Evolutionary conservation across 2,329 filamentous ascomycete genomes (phyloP).

Genomic region (Didymella exigua): DNA sequence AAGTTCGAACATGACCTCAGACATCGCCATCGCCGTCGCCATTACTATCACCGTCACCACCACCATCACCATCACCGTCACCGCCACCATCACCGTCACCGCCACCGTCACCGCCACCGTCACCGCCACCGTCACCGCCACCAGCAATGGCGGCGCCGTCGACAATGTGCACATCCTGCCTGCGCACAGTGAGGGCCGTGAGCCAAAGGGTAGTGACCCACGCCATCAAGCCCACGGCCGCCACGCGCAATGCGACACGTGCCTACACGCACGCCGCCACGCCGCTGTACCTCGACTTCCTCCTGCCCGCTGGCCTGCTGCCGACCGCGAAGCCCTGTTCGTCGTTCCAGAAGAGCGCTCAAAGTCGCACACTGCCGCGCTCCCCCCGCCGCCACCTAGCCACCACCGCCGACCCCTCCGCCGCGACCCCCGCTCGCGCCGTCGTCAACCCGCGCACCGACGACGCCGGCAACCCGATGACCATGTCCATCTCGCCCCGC

Average conservation of each 20-base stretch:
- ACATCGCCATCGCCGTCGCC: constrained; percentile 11
- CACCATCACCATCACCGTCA: constrained; percentile 2
- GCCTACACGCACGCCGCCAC: constrained; percentile 35
- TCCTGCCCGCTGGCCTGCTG: constrained; percentile 29
- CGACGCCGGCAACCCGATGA: constrained; percentile 84
- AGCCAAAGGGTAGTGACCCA: background rate
- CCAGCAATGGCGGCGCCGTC: constrained; percentile 34
- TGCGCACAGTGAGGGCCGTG: constrained; percentile 35
- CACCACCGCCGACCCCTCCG: constrained; percentile 29
- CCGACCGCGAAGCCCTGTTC: background rate
- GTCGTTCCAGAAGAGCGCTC: background rate
- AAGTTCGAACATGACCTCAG: constrained; percentile 23
- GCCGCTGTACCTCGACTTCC: constrained; percentile 40
- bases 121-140: background rate
- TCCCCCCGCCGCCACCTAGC: constrained; percentile 43
- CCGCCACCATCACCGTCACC: constrained; percentile 1
- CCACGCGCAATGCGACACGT: constrained; percentile 14
- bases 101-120: constrained; percentile 7
- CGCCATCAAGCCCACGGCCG: constrained; percentile 3
- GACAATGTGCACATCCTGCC: constrained; percentile 40
- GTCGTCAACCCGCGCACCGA: constrained; percentile 76
- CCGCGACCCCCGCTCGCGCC: constrained; percentile 34
- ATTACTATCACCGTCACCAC: constrained; percentile 2
- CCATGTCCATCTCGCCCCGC: constrained; percentile 80
- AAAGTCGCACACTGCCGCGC: background rate